Conservation (phyloP, 768 basidiomycete genomes). For the Mycena belliarum region DNA sequence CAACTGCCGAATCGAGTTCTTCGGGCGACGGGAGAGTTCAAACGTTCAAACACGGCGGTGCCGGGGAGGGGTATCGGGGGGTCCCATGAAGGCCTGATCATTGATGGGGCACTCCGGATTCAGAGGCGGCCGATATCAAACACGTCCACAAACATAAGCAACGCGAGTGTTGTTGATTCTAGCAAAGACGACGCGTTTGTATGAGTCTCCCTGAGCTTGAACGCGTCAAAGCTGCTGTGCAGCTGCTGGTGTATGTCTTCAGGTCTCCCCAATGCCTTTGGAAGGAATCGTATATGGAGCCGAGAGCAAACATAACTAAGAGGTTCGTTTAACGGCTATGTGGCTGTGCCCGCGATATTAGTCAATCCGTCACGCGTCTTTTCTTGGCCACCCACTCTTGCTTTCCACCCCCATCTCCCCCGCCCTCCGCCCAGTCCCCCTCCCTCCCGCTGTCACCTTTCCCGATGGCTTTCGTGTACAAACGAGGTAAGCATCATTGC, state of each 20-base stretch:
- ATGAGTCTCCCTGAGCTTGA: background rate
- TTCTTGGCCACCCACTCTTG: background rate
- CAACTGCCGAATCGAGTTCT: too few relatives aligned
- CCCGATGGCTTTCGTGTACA: conserved; percentile 21
- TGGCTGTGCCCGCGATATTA: conserved; percentile 9
- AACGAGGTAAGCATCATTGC: conserved; percentile 6
- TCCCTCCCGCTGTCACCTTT: background rate
- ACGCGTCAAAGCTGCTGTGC: background rate
- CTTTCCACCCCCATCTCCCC: conserved; percentile 1
- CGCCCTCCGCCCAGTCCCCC: background rate
- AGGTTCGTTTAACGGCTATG: conserved; percentile 12
- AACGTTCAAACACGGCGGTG: too few relatives aligned
- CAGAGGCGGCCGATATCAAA: conserved; percentile 11
- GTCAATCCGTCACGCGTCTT: conserved; percentile 10
- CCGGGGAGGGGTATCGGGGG: too few relatives aligned
- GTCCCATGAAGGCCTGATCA: too few relatives aligned
- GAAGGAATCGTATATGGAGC: background rate
- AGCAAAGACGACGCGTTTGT: background rate
- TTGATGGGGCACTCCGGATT: too few relatives aligned
- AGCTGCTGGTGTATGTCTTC: too few relatives aligned
- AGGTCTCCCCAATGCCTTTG: too few relatives aligned
- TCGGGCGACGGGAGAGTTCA: too few relatives aligned
- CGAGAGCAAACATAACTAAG: too few relatives aligned
- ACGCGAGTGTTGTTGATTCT: background rate
- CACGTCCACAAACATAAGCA: conserved; percentile 10